These are phyloP conservation scores for Malassezia japonica DNA, from an alignment of 1,284 basidiomycete species.

Conservation along the genomic window DNA sequence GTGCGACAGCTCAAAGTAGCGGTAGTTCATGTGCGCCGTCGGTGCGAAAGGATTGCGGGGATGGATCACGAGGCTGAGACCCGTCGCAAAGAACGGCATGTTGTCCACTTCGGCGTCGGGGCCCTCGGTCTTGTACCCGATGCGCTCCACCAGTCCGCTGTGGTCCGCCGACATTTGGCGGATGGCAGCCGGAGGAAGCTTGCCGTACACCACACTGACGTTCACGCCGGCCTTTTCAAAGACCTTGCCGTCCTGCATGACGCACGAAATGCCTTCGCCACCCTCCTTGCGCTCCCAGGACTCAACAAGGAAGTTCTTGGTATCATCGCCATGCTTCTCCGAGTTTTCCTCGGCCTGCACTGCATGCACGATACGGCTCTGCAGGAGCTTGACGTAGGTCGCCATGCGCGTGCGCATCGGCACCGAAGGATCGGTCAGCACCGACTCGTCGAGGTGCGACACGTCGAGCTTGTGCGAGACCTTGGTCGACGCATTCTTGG, in stretches of 20 bases:
- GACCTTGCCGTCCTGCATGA: conserved; percentile 63
- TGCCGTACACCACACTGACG: conserved; percentile 82
- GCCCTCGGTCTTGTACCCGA: conserved; percentile 36
- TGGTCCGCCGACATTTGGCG: conserved; percentile 92
- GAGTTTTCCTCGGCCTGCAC: conserved; percentile 67
- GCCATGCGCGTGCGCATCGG: conserved; percentile 63
- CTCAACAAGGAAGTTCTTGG: conserved; percentile 67
- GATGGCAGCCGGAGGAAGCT: conserved; percentile 75
- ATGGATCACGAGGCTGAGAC: conserved; percentile 83
- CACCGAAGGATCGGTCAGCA: conserved; percentile 26
- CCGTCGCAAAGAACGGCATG: conserved; percentile 87
- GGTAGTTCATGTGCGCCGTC: conserved; percentile 93
- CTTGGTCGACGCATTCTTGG: conserved; percentile 3
- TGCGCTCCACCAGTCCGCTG: conserved; percentile 51
- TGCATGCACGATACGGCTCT: conserved; percentile 68
- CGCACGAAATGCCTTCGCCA: conserved; percentile 77
- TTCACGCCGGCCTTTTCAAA: conserved; percentile 97
- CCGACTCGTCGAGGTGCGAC: conserved; percentile 26
- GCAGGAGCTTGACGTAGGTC: conserved; percentile 67
- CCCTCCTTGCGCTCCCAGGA: conserved; percentile 74
- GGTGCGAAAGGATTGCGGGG: conserved; percentile 67
- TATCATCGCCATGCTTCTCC: conserved; percentile 32
- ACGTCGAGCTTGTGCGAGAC: conserved; percentile 27
- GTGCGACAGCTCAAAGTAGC: conserved; percentile 71
- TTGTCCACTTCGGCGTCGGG: conserved; percentile 56